Evolutionary conservation across 2,329 filamentous ascomycete species (phyloP).

Genomic region (Fusarium continuum): DNA sequence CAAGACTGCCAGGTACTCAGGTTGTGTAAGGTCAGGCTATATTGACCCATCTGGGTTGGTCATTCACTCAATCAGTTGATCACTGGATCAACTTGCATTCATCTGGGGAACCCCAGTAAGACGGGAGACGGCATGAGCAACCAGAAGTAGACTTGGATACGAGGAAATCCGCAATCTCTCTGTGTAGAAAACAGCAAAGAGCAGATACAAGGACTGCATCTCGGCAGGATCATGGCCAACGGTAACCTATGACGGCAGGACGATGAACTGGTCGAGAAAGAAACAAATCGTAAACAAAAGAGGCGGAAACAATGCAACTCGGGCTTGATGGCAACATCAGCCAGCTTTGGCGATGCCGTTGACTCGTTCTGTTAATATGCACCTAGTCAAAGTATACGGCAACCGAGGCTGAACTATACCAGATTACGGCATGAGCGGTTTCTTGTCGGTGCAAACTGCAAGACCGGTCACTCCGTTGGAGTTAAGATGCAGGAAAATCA

Average conservation of each 20-base stretch:
- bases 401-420: constrained; percentile 24
- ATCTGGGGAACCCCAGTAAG: constrained; percentile 17
- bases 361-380: constrained; percentile 9
- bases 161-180: constrained; percentile 27
- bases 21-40: constrained; percentile 21
- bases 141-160: constrained; percentile 23
- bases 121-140: constrained; percentile 31
- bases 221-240: constrained; percentile 4
- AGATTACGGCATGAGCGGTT: constrained; percentile 25
- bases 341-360: constrained; percentile 14
- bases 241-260: constrained; percentile 15
- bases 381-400: constrained; percentile 27
- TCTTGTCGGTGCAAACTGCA: constrained; percentile 30
- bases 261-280: constrained; percentile 1
- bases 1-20: constrained; percentile 27
- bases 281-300: constrained; percentile 11
- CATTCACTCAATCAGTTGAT: constrained; percentile 26
- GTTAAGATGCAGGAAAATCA: constrained; percentile 22
- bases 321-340: constrained; percentile 21
- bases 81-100: constrained; percentile 22
- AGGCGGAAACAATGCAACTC: constrained; percentile 22
- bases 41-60: constrained; percentile 1
- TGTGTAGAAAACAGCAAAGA: constrained; percentile 22
- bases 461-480: constrained; percentile 17
- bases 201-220: constrained; percentile 2